Evolutionary conservation across 2,329 filamentous ascomycete genomes (phyloP), one percentile per base, ranked within the genome.

Genomic region (Microcera coccophila): DNA sequence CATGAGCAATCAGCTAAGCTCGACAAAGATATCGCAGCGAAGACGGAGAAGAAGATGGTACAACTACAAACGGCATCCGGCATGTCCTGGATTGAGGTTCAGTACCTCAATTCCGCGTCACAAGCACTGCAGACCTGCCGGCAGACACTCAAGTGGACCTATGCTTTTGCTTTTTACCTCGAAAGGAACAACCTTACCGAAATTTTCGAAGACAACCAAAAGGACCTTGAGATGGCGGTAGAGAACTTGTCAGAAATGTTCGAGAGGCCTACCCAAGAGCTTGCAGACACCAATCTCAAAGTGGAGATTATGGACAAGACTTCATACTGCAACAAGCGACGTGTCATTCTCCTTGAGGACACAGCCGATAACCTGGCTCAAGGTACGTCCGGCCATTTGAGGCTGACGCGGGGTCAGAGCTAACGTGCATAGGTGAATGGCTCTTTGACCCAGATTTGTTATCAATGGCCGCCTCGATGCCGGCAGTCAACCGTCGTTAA

Each of bases 291-390:
- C n/a, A 95, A 95, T 66, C 74, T 96, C 46, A 97, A 96, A 71
- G 89, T 95, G 5, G 91, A 96, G 53, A 98, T 98, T 61, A 87
- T 98, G 82, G 91, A 98, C 67, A 97, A 96, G 76, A 98, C 91
- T 4, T 81, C 90, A 0, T 98, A 98, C 65, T 98, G 94, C 71
- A 95, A 87, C 66, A 91, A 93, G 67, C 79, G 93, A 41, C 79
- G 93, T 34, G 77, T 96, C 18, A 96, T 97, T 51, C 66, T 98
- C 9, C 74, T 98, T 16, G 88, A 90, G 42, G 89, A 96, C 58
- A 97, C 93, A 2, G 93, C 93, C 1, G 86, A 95, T 53, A 95
- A 95, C 57, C 72, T 98, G 39, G 90, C 87, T 56, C 83, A 87
- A 62, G 86, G 91, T 93, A 75, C 28, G 50, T 44, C 15, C 3